Evolutionary conservation across 148 eudicot genomes (phyloP).

Genomic region (Vaccinium corymbosum): DNA sequence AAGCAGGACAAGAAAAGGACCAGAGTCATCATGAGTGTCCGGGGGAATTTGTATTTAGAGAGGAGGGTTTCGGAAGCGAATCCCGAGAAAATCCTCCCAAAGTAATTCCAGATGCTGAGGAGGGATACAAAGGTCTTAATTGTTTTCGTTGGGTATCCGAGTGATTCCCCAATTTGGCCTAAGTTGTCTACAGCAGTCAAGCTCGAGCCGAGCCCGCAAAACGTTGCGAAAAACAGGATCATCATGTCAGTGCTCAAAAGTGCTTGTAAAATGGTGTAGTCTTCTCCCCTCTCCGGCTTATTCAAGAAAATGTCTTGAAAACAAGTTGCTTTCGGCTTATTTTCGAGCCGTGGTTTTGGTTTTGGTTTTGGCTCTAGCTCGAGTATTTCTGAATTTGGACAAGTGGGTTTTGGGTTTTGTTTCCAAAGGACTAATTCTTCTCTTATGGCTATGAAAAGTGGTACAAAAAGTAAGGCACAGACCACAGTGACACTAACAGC

Average conservation of each 20-base stretch:
- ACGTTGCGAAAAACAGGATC: constrained; percentile 10
- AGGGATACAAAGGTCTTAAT: constrained; percentile 18
- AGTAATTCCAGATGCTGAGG: constrained; percentile 20
- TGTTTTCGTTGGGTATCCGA: constrained; percentile 18
- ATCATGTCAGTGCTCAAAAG: constrained; percentile 22
- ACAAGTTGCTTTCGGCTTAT: constrained; percentile 7
- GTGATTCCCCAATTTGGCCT: constrained; percentile 18
- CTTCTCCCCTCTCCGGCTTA: constrained; percentile 18
- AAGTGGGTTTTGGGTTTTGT: not conserved
- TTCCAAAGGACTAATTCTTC: constrained; percentile 15
- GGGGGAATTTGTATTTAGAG: constrained; percentile 11
- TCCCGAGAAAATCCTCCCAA: constrained; percentile 20
- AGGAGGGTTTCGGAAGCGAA: constrained; percentile 18
- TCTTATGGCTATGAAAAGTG: constrained; percentile 9
- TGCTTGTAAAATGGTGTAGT: constrained; percentile 21
- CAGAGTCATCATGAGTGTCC: constrained; percentile 17
- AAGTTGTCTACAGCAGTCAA: constrained; percentile 18
- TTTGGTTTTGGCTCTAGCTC: not conserved
- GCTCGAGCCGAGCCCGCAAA: constrained; percentile 22
- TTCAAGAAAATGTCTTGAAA: constrained; percentile 9
- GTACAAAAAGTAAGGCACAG: constrained; percentile 15
- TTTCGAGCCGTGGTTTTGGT: not conserved
- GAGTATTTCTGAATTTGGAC: not conserved
- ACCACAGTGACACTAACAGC: constrained; percentile 18
- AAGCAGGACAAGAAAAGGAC: constrained; percentile 18